Evolutionary conservation across 441 rosid species (phyloP), one percentile per base, ranked within the genome.

Genomic region (Corymbia citriodora): DNA sequence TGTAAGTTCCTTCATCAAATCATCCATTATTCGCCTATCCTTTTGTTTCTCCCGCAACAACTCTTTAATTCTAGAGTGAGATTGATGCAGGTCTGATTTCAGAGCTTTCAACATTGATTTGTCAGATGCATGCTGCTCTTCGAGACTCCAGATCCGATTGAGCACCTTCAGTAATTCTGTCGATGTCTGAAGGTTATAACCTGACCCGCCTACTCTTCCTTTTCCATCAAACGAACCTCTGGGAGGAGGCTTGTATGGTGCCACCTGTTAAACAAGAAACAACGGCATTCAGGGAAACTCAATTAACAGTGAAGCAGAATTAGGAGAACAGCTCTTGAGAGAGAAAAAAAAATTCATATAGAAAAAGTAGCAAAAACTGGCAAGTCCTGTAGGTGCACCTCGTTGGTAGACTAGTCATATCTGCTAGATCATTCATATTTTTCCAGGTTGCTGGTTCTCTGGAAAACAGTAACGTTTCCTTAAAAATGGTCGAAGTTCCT

Each of bases 71-170:
- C 90, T 90, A 27, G 89, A 61, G 52, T 83, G 88, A 63, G 91
- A 90, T 29, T 65, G 88, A 61, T 72, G 72, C 16, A 90, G 65
- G 53, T 90, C 91, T 23, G 88, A 88, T 63, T 88, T 90, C 29
- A 90, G 65, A 54, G 88, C 87, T 85, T 90, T 88, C 70, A 88
- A 52, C 55, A 88, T 31, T 31, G 90, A 90, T 16, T 83, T 45
- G 87, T 90, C 88, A 0, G 91, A 88, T 18, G 86, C 63, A 55
- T 90, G 91, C 72, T 87, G 91, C 87, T 90, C 91, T 57, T 90
- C 91, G 25, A 90, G 91, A 88, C 89, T 87, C 91, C 91, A 90
- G 53, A 90, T 90, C 23, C 89, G 89, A 40, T 90, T 90, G 29
- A 90, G 89, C 53, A 90, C 55, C 85, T 90, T 90, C 89, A 90